Base-by-base conservation (phyloP, 805 yeast species). In the Candida maesae region DNA sequence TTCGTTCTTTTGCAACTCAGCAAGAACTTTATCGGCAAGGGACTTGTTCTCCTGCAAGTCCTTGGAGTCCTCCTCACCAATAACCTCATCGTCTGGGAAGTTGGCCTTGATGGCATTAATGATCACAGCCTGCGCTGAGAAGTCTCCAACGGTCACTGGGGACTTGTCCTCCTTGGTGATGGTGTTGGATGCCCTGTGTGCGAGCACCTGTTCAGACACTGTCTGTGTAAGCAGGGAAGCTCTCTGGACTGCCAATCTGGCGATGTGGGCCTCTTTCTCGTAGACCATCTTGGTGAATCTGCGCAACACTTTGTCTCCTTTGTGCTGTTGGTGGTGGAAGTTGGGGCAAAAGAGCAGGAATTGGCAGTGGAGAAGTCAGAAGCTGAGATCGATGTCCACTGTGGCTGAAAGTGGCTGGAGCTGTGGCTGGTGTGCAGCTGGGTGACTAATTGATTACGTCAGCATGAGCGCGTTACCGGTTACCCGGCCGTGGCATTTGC, bases 81-180 rank as follows among this genome's bases (percentile, higher is more conserved):
- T 95, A 45, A 93, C 78, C 41, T 78, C 81, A 61, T 93, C 99
- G 4, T 58, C 50, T 2, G 97, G 96, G 68, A 93, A 93, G 50
- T 81, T 84, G 39, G 75, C 62, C 55, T 76, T 72, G 43, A 93
- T 76, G 3, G 96, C 90, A 43, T 87, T 78, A 63, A 89, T 91
- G 43, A 93, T 80, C 33, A 91, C 77, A 0, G 96, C 96, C 58
- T 93, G 99, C 0, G 97, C 90, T 4, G 95, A 96, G 59, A 84
- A 93, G 61, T 93, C 99, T 14, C 98, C 99, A 41, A 86, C 70
- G 2, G 99, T 93, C 13, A 93, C 99, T 1, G 99, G 99, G 1
- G 96, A 87, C 47, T 80, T 78, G 61, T 39, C 99, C 30, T 76
- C 74, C 60, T 93, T 93, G 45, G 88, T 81, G 42, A 88, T 75